A percentile compares a stretch with the other conserved stretches of the same genome.
phyloP scores from a whole-genome alignment of 306 rosid species.

The Coriaria nepalensis region DNA sequence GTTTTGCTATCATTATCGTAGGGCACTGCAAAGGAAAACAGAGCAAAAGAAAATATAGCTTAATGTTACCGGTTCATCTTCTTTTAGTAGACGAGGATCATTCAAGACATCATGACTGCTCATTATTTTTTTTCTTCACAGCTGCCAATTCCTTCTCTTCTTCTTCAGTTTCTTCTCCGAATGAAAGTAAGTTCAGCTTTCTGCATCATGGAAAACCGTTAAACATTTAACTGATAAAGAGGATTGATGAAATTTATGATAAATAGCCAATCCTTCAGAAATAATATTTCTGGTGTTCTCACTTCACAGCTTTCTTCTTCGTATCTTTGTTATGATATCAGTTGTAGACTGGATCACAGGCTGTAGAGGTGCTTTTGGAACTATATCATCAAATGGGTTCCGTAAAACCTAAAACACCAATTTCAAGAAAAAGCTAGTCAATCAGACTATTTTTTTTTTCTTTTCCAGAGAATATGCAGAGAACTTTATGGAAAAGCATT shows the following conservation, averaged over 20 bases:
- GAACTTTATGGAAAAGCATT: no score
- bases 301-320: conserved; percentile 80
- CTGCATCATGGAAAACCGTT: conserved; percentile 26
- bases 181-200: conserved; percentile 76
- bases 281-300: conserved; percentile 4
- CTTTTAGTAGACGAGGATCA: conserved; percentile 93
- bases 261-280: neutral
- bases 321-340: conserved; percentile 41
- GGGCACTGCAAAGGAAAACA: conserved; percentile 1
- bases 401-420: conserved; percentile 49
- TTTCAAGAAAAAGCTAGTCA: conserved; percentile 7
- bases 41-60: neutral
- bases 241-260: conserved; percentile 1
- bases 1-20: conserved; percentile 9
- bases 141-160: conserved; percentile 75
- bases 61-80: conserved; percentile 48
- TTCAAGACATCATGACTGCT: conserved; percentile 95
- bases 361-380: conserved; percentile 49
- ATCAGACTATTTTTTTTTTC: conserved; percentile 12
- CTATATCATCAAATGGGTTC: conserved; percentile 88
- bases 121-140: conserved; percentile 74
- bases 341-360: conserved; percentile 19
- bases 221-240: conserved; percentile 1
- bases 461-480: no score
- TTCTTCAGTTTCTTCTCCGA: conserved; percentile 95